Evolutionary conservation across 2,329 filamentous ascomycete species (phyloP), one percentile per base, ranked within the genome.

Genomic region (Fusarium illudens): DNA sequence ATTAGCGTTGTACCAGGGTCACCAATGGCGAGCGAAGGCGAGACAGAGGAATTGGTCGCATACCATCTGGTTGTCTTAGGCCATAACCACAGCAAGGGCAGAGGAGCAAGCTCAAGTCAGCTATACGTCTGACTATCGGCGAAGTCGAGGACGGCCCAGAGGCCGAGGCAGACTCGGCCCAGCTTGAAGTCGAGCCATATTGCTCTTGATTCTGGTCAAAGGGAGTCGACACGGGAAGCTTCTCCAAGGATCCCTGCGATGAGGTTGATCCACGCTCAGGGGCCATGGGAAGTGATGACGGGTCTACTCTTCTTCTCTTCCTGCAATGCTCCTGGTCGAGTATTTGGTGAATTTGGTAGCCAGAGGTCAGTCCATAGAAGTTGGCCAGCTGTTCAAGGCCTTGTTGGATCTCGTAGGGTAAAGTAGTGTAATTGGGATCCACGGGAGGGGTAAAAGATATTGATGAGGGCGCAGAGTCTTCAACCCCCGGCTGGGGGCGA

Each of bases 41-140:
- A 51, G 60, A 22, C 34, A n/a, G 5, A 54, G 60, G 51, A 20
- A 13, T 8, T 15, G 17, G 30, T 13, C 29, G 20, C 78, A 52
- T 73, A 81, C 79, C 75, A 50, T 76, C 73, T n/a, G 70, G 50
- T 11, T 73, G 71, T 56, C 70, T 70, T 49, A 72, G 62, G 22
- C 68, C 62, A 53, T 71, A 66, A n/a, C 73, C 71, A 61, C 79
- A 80, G 52, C 73, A 76, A 20, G 75, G 73, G 55, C 77, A 80
- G 15, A 78, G 57, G 15, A 76, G 57, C 25, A 71, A 51, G 15
- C 67, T 71, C 48, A 78, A 54, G 55, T 75, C 72, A 19, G 71
- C 72, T 59, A 81, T 67, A 29, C 76, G 71, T 50, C 65, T 72
- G 15, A 70, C 64, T 30, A 78, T 57, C 17, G 76, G 73, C 12